Evolutionary conservation across 495 filamentous ascomycete genomes (phyloP).

Genomic region (Penicillium simplicissimum): DNA sequence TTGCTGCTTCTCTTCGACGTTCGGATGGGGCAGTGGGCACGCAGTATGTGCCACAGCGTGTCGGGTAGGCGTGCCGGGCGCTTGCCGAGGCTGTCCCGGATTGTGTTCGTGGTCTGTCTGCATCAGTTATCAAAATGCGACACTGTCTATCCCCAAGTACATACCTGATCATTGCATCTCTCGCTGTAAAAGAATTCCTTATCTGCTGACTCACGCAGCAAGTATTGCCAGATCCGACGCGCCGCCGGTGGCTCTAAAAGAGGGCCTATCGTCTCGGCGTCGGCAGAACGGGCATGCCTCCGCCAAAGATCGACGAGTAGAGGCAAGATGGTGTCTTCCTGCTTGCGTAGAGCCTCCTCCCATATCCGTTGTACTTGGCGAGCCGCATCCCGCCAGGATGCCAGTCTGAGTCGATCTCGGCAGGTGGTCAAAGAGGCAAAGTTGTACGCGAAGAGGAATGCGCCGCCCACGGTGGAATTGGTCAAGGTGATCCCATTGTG

Average conservation of each 20-base stretch:
- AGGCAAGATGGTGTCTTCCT: not conserved
- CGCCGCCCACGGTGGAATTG: too few relatives aligned
- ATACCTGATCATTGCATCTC: too few relatives aligned
- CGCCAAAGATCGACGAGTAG: too few relatives aligned
- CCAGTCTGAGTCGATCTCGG: too few relatives aligned
- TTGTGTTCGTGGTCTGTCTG: not conserved
- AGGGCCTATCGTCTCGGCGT: too few relatives aligned
- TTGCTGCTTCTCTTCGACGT: not conserved
- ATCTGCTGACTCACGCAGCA: too few relatives aligned
- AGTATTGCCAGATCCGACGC: too few relatives aligned
- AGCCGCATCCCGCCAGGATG: not conserved
- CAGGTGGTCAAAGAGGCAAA: too few relatives aligned
- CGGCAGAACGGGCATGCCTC: too few relatives aligned
- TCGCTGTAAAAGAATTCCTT: not conserved
- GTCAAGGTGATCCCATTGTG: not conserved
- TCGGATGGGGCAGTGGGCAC: constrained; percentile 4
- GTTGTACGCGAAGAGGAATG: too few relatives aligned
- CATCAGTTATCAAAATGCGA: not conserved
- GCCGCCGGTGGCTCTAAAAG: too few relatives aligned
- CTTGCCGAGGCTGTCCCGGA: not conserved
- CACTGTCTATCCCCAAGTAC: too few relatives aligned
- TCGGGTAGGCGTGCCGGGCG: not conserved
- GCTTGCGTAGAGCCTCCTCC: not conserved
- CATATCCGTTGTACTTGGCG: not conserved
- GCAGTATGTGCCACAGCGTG: not conserved